phyloP scores from a whole-genome alignment of 2,329 filamentous ascomycete species.

The Microsporum ferrugineum region DNA sequence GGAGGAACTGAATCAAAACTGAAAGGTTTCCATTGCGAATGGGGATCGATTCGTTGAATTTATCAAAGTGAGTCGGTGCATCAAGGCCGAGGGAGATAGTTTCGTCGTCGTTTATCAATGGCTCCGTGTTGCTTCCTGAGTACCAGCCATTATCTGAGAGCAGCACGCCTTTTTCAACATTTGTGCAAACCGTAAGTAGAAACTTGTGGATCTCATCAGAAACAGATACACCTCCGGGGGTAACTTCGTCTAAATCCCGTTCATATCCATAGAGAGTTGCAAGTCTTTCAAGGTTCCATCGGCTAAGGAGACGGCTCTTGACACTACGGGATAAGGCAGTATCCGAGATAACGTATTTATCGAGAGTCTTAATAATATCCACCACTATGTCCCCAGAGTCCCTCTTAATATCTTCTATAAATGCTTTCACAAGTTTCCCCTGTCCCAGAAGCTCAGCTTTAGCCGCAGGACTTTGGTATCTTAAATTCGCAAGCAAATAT shows the following conservation, averaged over 20 bases:
- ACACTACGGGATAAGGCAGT: conserved; percentile 57
- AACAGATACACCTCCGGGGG: conserved; percentile 38
- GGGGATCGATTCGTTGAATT: conserved; percentile 51
- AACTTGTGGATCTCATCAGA: conserved; percentile 63
- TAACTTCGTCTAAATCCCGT: conserved; percentile 36
- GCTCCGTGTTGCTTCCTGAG: conserved; percentile 53
- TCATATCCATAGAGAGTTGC: conserved; percentile 55
- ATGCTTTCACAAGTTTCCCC: conserved; percentile 52
- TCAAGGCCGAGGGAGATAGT: conserved; percentile 56
- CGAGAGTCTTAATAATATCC: conserved; percentile 62
- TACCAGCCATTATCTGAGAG: conserved; percentile 75
- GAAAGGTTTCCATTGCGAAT: conserved; percentile 71
- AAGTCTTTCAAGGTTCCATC: conserved; percentile 60
- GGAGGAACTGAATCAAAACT: conserved; percentile 64
- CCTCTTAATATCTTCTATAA: conserved; percentile 65
- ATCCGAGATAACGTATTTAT: conserved; percentile 62
- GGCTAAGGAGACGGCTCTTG: conserved; percentile 67
- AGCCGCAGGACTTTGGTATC: conserved; percentile 61
- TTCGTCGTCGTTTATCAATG: conserved; percentile 36
- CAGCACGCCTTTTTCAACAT: conserved; percentile 59
- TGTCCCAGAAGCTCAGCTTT: conserved; percentile 77
- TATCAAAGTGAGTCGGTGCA: conserved; percentile 57
- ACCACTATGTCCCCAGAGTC: conserved; percentile 65
- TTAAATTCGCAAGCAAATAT: conserved; percentile 68
- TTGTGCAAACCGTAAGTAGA: conserved; percentile 63